Evolutionary conservation across 2,329 filamentous ascomycete genomes (phyloP), one percentile per base, ranked within the genome.

Genomic region (Leptographium wingfieldii): DNA sequence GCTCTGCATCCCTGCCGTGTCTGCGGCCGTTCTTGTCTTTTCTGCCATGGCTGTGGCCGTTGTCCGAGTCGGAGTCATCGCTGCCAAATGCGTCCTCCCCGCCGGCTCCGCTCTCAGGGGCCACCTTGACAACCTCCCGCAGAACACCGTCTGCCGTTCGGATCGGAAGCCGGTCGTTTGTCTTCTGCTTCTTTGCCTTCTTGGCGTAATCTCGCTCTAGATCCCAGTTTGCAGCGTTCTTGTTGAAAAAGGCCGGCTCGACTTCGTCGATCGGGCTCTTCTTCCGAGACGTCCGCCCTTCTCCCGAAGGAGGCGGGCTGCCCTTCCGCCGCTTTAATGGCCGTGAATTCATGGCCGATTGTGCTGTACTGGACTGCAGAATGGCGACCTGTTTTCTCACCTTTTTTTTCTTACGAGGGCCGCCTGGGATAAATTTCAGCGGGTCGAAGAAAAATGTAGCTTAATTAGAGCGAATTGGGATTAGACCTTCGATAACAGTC

Each of bases 161-260:
- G 64, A 96, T 90, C 0, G 92, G 92, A 43, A 99, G 77, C 66
- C 86, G 83, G 46, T 83, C 90, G 69, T 77, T 86, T 69, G 92
- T 88, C 63, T 78, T 80, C 72, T 87, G 90, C 71, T 94, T 94
- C 56, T 60, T 58, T 33, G 63, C 62, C 66, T 84, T 84, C 63
- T 82, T 82, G 72, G 95, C 91, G 77, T 96, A 97, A 71, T 90
- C 87, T 69, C 95, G 88, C 75, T 96, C 94, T 56, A 96, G 80
- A 68, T 96, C 85, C 91, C 92, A 97, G 73, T 84, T 86, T 61
- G 88, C 80, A 6, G 88, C 90, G 68, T 83, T 86, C 67, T 83
- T 82, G 74, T 83, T 82, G 74, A 89, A 81, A 71, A 92, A 91
- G 59, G 81, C 80, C 65, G 81, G 81, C 61, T 82, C 79, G n/a